These are phyloP conservation scores for Lanmaoa pseudosensibilis DNA, from an alignment of 768 basidiomycete genomes.

Conservation along the genomic window DNA sequence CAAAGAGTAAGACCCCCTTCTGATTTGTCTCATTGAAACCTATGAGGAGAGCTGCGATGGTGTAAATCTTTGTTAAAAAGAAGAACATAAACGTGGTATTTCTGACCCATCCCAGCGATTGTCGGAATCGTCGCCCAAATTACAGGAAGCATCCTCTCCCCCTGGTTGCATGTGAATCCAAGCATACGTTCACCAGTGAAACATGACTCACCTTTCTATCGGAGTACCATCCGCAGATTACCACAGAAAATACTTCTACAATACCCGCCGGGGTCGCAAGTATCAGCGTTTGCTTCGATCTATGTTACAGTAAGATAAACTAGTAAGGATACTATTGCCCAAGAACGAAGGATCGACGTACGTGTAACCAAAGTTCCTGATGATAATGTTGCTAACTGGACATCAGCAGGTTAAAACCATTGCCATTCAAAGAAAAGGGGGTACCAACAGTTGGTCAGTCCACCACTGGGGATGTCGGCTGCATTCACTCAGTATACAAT, in stretches of 20 bases:
- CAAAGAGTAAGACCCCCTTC: constrained; percentile 24
- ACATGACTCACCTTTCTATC: constrained; percentile 16
- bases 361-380: constrained; percentile 25
- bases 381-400: constrained; percentile 23
- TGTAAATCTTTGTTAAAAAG: not conserved
- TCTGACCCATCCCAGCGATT: constrained; percentile 6
- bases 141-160: constrained; percentile 21
- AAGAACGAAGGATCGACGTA: not conserved
- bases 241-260: constrained; percentile 22
- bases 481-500: not conserved
- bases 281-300: constrained; percentile 1
- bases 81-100: not conserved
- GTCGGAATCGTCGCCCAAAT: constrained; percentile 15
- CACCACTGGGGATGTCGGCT: constrained; percentile 26
- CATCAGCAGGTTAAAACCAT: not conserved
- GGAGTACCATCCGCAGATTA: constrained; percentile 23
- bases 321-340: not conserved
- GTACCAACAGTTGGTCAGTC: constrained; percentile 16
- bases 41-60: constrained; percentile 21
- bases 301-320: not conserved
- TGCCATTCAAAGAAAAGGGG: not conserved
- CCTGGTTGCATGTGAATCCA: constrained; percentile 3
- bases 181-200: not conserved
- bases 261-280: constrained; percentile 25
- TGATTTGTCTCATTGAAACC: constrained; percentile 20